Percentiles rank a stretch among this genome's conserved stretches.
phyloP scores from a whole-genome alignment of 495 filamentous ascomycete species.

The Xylaria acuta region DNA sequence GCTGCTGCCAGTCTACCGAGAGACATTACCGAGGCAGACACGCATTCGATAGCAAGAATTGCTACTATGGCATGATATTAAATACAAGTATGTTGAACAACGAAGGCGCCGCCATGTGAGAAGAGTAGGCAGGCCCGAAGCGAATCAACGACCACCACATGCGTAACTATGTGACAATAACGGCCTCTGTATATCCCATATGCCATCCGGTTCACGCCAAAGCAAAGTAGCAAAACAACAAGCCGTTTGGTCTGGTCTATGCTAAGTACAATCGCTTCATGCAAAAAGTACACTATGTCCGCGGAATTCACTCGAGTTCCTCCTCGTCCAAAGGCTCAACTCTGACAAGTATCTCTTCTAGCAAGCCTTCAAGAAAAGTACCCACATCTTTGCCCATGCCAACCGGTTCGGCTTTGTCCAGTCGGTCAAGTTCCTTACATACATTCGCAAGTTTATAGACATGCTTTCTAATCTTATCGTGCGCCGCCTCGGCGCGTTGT shows the following conservation, averaged over 20 bases:
- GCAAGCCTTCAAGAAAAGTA: constrained; percentile 85
- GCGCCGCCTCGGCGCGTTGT: constrained; percentile 72
- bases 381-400: constrained; percentile 90
- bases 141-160: not conserved
- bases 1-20: not conserved
- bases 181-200: not conserved
- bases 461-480: constrained; percentile 79
- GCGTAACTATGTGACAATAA: not conserved
- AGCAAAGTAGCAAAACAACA: not conserved
- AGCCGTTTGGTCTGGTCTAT: constrained; percentile 14
- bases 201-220: not conserved
- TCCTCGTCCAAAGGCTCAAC: constrained; percentile 85
- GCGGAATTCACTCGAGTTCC: constrained; percentile 39
- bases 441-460: constrained; percentile 77
- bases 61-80: constrained; percentile 12
- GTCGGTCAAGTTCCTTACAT: constrained; percentile 85
- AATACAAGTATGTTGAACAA: constrained; percentile 8
- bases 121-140: not conserved
- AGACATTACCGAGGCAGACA: not conserved
- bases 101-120: not conserved
- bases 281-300: not conserved
- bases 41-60: constrained; percentile 7
- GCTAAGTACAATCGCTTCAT: not conserved
- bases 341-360: constrained; percentile 93
- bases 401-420: constrained; percentile 81